Base-by-base conservation (phyloP, 768 basidiomycete species). In the Lactarius vividus region DNA sequence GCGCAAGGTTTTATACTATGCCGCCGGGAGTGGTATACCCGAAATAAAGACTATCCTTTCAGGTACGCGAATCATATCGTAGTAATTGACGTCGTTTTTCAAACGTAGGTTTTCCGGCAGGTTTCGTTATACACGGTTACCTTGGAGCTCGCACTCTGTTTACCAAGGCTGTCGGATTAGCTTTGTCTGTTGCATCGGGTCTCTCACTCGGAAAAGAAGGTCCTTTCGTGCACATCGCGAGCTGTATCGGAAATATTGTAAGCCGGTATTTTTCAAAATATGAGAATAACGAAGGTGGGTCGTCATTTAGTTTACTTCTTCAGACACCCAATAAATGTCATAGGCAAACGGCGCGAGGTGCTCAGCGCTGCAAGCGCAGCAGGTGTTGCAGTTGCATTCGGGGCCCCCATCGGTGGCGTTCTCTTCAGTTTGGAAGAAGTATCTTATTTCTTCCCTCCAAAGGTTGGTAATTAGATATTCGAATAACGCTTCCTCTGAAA, bases 111-210 rank as follows among this genome's bases (percentile, higher is more conserved):
- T 61, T 63, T 26, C 23, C 23, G 3, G 13, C 65, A 86, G 94
- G 96, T 40, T 98, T 97, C 73, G 96, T 98, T 29, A 97, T 99
- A 63, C 94, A 97, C 67, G 97, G 97, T 20, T 99, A 96, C 75
- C 88, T 99, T 42, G 97, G 97, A 28, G 89, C 82, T 29, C 88
- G 94, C 66, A 92, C 91, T 0, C 78, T 99, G 55, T 88, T 95
- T 74, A 94, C 91, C 4, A 99, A 99, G 75, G 83, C 91, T 7
- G 82, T 96, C 28, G 96, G 96, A 13, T 77, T 99, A 62, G 87
- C 95, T 0, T 81, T 99, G 1, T 90, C 92, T 4, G 96, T 98
- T 26, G 96, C 92, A 3, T 95, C 94, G 0, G 97, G 97, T 0
- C 80, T 98, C 23, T 89, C 91, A 2, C 82, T 98, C 18, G 95